Conservation (phyloP, 2,329 filamentous ascomycete species). For the Alternaria triticina region DNA sequence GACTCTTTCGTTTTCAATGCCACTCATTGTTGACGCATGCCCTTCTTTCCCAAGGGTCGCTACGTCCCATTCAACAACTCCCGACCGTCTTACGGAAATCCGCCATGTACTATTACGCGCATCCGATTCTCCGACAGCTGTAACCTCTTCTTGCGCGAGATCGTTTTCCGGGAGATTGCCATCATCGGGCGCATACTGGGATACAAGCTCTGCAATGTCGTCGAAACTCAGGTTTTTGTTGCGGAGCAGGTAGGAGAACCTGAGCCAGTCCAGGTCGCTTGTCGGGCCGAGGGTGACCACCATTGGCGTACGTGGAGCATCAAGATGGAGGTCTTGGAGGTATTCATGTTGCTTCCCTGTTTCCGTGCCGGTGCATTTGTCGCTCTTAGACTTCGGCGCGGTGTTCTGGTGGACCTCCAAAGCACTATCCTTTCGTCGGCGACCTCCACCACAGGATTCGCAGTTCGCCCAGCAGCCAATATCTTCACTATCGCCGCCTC, state of each 20-base stretch:
- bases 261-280: constrained; percentile 1
- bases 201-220: constrained; percentile 2
- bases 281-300: neutral
- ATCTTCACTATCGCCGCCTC: neutral
- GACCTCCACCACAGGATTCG: neutral
- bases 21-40: neutral
- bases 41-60: neutral
- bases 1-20: neutral
- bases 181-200: neutral
- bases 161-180: neutral
- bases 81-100: neutral
- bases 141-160: neutral
- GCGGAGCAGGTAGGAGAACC: neutral
- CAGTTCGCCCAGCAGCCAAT: neutral
- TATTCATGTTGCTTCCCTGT: neutral
- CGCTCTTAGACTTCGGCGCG: neutral
- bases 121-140: neutral
- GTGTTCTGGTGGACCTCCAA: neutral
- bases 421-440: constrained; percentile 3
- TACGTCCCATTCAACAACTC: neutral
- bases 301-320: neutral
- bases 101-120: neutral
- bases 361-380: neutral
- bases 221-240: constrained; percentile 4
- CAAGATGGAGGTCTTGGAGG: neutral